Evolutionary conservation across 2,329 filamentous ascomycete genomes (phyloP).

Genomic region (Aspergillus quadrilineatus): DNA sequence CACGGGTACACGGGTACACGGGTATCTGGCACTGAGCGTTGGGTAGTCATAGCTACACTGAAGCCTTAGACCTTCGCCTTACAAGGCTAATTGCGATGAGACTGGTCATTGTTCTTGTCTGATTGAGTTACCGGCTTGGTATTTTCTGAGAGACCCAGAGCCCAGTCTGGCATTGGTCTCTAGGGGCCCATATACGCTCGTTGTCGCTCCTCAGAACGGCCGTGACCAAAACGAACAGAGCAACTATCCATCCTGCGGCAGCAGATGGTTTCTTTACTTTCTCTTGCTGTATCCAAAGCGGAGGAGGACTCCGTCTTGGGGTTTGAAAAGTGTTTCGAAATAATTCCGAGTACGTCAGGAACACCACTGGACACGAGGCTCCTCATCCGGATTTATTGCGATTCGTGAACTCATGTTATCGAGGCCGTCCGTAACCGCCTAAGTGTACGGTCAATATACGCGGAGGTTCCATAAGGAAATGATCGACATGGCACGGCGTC

Average conservation of each 20-base stretch:
- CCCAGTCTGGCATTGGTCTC: neutral
- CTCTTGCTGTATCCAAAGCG: neutral
- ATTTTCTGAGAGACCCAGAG: neutral
- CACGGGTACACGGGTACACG: too few relatives aligned
- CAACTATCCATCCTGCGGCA: neutral
- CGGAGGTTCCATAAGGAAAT: constrained; percentile 14
- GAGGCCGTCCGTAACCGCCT: neutral
- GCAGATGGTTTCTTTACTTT: neutral
- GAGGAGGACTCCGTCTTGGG: constrained; percentile 1
- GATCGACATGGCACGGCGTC: constrained; percentile 16
- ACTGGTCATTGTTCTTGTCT: too few relatives aligned
- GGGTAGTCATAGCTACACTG: too few relatives aligned
- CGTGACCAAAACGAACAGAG: neutral
- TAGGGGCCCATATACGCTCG: neutral
- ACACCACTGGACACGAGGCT: neutral
- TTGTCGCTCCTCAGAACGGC: neutral
- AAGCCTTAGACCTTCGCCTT: too few relatives aligned
- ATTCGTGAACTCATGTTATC: neutral
- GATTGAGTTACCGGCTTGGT: too few relatives aligned
- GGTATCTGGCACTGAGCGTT: too few relatives aligned
- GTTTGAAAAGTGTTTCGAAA: neutral
- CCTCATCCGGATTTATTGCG: neutral
- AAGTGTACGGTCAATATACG: constrained; percentile 1
- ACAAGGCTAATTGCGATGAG: too few relatives aligned
- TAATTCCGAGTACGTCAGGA: neutral